Base-by-base conservation (phyloP, 2,329 filamentous ascomycete genomes). In the Chaetomiaceae sp. region DNA sequence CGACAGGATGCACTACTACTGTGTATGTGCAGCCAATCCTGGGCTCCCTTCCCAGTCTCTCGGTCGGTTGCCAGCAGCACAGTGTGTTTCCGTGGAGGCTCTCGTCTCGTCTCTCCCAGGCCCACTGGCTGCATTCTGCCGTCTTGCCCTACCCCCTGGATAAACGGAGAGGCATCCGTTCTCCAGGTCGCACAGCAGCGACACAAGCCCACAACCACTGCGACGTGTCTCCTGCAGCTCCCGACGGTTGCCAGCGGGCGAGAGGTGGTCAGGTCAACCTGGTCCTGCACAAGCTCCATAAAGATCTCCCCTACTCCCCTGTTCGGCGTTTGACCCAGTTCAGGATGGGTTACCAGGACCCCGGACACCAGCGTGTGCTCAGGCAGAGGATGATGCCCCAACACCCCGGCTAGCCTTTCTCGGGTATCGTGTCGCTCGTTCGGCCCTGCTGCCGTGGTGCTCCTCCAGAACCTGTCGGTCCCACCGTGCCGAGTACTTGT, bases 401-500 rank as follows among this genome's bases (percentile, higher is more conserved):
- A 24, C 43, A 47, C 39, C 45, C 42, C 34, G 27, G 39, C 46
- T 51, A 51, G 45, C 48, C 37, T 36, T 18, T 48, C 42, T 48
- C 45, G 44, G 43, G 34, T 47, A 42, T 48, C 38, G 29, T 46
- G 15, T 47, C 36, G 26, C 46, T 48, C 30, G 15, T 35, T 39
- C 39, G 36, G 45, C 26, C 43, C 30, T 40, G 39, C n/a, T 42
- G 29, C 46, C 40, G 34, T 45, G 29, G 12, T 14, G 30, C 22
- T 36, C 26, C 17, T 20, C 33, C 33, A 35, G 20, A 32, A 29
- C 15, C 15, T n/a, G n/a, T n/a, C n/a, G 19, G 20, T 24, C 30
- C 27, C n/a, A 26, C 19, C 17, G 22, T 4, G 15, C 32, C 42
- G 38, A 51, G 42, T 56, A 56, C 49, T 56, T 56, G 49, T 49